Base-by-base conservation (phyloP, 441 rosid genomes). In the Adansonia madagascariensis region DNA sequence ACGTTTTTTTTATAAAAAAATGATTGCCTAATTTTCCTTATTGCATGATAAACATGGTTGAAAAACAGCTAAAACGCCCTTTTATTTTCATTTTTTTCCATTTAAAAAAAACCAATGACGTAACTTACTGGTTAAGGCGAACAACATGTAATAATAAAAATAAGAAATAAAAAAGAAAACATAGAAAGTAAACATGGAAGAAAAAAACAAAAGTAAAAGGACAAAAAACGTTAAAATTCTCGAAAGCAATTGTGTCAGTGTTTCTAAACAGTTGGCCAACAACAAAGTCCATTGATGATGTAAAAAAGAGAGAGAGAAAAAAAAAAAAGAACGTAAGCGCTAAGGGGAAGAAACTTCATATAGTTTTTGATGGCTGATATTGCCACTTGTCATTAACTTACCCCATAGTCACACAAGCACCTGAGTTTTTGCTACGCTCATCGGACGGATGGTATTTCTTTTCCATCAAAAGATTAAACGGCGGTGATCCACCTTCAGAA, bases 401-500 rank as follows among this genome's bases (percentile, higher is more conserved):
- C 39, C 11, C 22, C 1, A 41, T 41, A 35, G 7, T 12, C 44
- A 27, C 70, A 6, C 27, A 18, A 65, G 2, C 35, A 22, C 0
- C 18, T 46, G 35, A 47, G 46, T 68, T 68, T 68, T 68, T 8
- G 39, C 56, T 17, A 20, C 8, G 31, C 3, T 5, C 56, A 46
- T 46, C 39, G 7, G 9, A 3, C 41, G 0, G 35, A 31, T 8
- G 17, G 12, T 6, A 56, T 18, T 39, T 20, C 12, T 4, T 57
- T 15, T 5, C 9, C 64, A 39, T 39, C 22, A 47, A 0, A 35
- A n/a, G 63, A 81, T 81, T 80, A 2, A 14, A 83, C 82, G 84
- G 85, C 46, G 39, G 2, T 20, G 0, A 56, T 56, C 75, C 2
- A 20, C 66, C 43, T 47, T 27, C 39, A 8, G 0, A 49, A n/a